Base-by-base conservation (phyloP, 805 yeast genomes). In the Huiozyma naganishii region DNA sequence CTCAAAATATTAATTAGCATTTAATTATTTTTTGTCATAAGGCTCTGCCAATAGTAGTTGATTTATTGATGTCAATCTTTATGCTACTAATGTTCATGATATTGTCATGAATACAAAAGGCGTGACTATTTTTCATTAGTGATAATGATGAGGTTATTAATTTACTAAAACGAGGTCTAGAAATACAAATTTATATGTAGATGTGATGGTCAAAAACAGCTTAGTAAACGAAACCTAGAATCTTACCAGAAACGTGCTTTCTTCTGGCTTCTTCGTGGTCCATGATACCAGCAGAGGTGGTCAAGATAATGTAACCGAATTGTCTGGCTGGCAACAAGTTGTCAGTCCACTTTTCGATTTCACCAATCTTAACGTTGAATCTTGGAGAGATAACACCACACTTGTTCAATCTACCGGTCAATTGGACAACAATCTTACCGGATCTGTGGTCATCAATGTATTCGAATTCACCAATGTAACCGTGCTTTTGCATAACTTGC, bases 231-330 rank as follows among this genome's bases (percentile, higher is more conserved):
- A 86, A 89, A 68, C 97, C 97, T 67, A 89, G 80, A 71, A 89
- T 83, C 79, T 89, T 89, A 72, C 97, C 97, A 59, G 97, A 86
- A 59, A 89, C 97, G 76, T 89, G 97, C 84, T 90, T 90, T 81
- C 97, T 84, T 82, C 95, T 86, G 66, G 97, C 97, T 79, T 90
- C 97, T 79, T 90, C 97, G 77, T 89, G 97, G 79, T 90, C 97
- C 95, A 89, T 88, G 66, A 89, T 89, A 75, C 97, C 97, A 62
- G 97, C 95, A 64, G 97, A 90, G 64, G 97, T 89, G 73, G 97
- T 90, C 69, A 89, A 80, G 72, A 89, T 85, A 67, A 89, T 89
- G 80, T 72, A 88, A 76, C 97, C 97, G 66, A 90, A 90, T 76
- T 89, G 97, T 83, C 97, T 87, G 56, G 97, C 95, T 69, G 97